Evolutionary conservation across 345 rosid species (phyloP), one percentile per base, ranked within the genome.

Genomic region (Pistacia vera): DNA sequence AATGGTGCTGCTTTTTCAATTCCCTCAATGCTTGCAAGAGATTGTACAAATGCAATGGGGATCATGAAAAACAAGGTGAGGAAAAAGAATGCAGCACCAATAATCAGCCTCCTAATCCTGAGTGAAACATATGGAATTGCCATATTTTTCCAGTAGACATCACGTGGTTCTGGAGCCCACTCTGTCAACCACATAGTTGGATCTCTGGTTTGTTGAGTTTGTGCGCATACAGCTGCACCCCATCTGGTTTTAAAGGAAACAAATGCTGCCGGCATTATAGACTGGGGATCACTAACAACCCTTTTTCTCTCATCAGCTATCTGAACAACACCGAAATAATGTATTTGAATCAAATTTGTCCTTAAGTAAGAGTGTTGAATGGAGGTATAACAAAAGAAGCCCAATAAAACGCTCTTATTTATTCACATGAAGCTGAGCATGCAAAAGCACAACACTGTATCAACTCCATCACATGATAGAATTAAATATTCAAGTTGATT

Each of bases 131-230:
- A 96, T 17, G 99, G 99, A 18, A 96, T 87, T 11, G 99, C 88
- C 13, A 96, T 86, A 81, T 96, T 96, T 68, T 81, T 66, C 99
- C 99, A 96, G 66, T 30, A 59, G 28, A 58, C 86, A 81, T 96
- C 99, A 0, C 97, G 93, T 5, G 99, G 99, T 85, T 96, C 99
- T 0, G 97, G 84, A 11, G 99, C 98, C 99, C 99, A 96, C 35
- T 93, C 93, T 30, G 98, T 92, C 75, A 93, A 79, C 97, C 98
- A 96, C 44, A 81, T 73, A 33, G 98, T 93, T 8, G 99, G 99
- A 75, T 95, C 86, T 80, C 93, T 81, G 12, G 92, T 83, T 81
- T 96, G 99, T 81, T 89, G 92, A 25, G 99, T 96, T 84, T 96
- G 99, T 72, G 98, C 96, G 80, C 97, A 90, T 58, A 93, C 98